A percentile compares a stretch with the other conserved stretches of the same genome.
Evolutionary conservation across 805 yeast genomes (phyloP).

Genomic region (Yamadazyma sp.): DNA sequence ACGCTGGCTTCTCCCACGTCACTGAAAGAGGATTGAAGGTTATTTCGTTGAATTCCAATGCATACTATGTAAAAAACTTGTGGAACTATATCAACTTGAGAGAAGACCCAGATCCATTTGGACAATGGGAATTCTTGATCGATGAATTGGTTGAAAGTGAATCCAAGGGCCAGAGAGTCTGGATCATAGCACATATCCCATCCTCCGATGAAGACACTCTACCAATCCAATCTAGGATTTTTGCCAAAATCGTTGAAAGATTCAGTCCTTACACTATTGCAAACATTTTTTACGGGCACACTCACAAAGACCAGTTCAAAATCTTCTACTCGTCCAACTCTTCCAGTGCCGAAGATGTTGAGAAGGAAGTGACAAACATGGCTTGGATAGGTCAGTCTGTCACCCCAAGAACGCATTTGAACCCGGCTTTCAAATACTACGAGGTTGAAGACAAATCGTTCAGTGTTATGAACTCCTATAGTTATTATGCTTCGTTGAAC

Average conservation of each 20-base stretch:
- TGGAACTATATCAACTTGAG: slow-evolving; percentile 50
- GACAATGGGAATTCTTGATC: slow-evolving; percentile 59
- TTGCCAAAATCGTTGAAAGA: slow-evolving; percentile 58
- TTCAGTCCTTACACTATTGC: slow-evolving; percentile 70
- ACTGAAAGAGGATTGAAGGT: slow-evolving; percentile 59
- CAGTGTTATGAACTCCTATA: slow-evolving; percentile 58
- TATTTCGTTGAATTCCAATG: slow-evolving; percentile 63
- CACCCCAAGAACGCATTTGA: slow-evolving; percentile 57
- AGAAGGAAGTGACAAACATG: slow-evolving; percentile 48
- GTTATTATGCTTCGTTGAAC: slow-evolving; percentile 58
- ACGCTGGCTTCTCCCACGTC: slow-evolving; percentile 59
- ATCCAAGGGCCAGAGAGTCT: slow-evolving; percentile 57
- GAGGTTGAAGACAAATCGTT: slow-evolving; percentile 62
- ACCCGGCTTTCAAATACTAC: slow-evolving; percentile 75
- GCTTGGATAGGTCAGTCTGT: slow-evolving; percentile 69
- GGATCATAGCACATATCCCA: slow-evolving; percentile 74
- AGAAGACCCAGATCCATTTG: slow-evolving; percentile 58
- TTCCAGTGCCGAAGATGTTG: slow-evolving; percentile 36
- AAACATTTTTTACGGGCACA: slow-evolving; percentile 68
- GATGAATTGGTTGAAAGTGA: slow-evolving; percentile 63
- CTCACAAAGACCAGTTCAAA: slow-evolving; percentile 67
- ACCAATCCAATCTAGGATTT: slow-evolving; percentile 59
- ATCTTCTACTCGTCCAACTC: slow-evolving; percentile 53
- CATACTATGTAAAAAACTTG: slow-evolving; percentile 62
- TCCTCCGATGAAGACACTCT: slow-evolving; percentile 51